Evolutionary conservation across 2,329 filamentous ascomycete genomes (phyloP), one percentile per base, ranked within the genome.

Genomic region (Scedosporium boydii): DNA sequence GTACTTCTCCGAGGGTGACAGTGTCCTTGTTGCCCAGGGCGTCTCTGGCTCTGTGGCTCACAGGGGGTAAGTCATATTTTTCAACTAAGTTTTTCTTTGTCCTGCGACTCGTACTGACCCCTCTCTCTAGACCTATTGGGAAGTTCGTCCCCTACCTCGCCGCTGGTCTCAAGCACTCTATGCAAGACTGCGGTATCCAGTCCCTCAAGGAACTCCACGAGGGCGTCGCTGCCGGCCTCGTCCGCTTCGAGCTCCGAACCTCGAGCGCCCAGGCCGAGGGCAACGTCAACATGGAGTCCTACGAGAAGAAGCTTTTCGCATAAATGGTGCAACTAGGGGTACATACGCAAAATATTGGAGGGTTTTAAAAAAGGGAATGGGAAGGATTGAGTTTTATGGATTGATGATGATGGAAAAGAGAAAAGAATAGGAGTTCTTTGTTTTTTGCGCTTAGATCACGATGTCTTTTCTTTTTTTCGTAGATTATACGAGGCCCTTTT

Each of bases 261-360:
- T 89, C 92, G 64, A 96, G 92, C 76, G 95, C 95, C 59, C 92
- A 96, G 84, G 84, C 96, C 64, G 95, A 99, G 82, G 95, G 95
- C 67, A 95, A 93, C 73, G 93, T 99, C 65, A 96, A 98, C 80
- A 92, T 99, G 83, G 92, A 98, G 81, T 93, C 91, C 74, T 98
- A 96, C 75, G 95, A 98, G 83, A 99, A 99, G 89, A 99, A 98
- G 85, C 89, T 99, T 68, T 99, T 96, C 78, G 91, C 92, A 70
- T 97, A 86, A 76, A 34, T 34, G 29, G 29, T 34, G 29, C 9
- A 34, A 10, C 29, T 34, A 23, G 29, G 29, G 9, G 34, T 63
- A 63, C 55, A 44, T 26, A 53, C 34, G 34, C 34, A 38, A 41
- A 26, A 48, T 4, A 14, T 12, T 48, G 44, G 44, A 21, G 10